Evolutionary conservation across 1,284 basidiomycete species (phyloP), one percentile per base, ranked within the genome.

Genomic region (Papiliotrema terrestris): DNA sequence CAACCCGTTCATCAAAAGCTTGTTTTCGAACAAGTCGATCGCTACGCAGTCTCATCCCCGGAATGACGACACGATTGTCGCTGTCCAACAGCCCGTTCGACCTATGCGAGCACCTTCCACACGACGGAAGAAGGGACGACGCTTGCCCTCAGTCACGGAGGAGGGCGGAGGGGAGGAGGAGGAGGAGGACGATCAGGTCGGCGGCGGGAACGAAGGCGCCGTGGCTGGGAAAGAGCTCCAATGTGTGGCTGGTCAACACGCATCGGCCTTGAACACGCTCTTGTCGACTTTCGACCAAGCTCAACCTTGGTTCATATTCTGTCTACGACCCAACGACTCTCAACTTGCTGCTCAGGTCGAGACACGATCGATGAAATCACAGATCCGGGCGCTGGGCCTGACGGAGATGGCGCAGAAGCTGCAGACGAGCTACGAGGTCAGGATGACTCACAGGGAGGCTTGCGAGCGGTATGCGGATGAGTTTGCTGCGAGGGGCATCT

Each of bases 341-440:
- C 92, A 96, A 72, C 78, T 97, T 19, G 90, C 93, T 29, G 91
- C 92, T 70, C 93, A 98, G 74, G 79, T 96, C 54, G 95, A 98
- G 78, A 89, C 90, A 2, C 82, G 91, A 36, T 86, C 87, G 29
- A 86, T 98, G 56, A 96, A 95, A 74, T 88, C 89, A 0, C 95
- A 98, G 77, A 86, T 97, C 51, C 83, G 89, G 56, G 88, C 88
- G 52, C 74, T 88, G 36, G 90, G 91, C 0, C 66, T 98, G 57
- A 80, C 86, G 2, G 89, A 93, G 76, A 83, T 98, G 64, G 83
- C 87, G 4, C 84, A 83, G 66, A 78, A 87, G 45, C 82, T 82
- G 46, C 81, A 81, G 6, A 84, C 82, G 56, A 70, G 69, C 48
- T 94, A 87, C 63, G 86, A 91, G 76, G 91, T 89, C 55, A 86